Percentiles rank a stretch among this genome's conserved stretches.
phyloP scores from a whole-genome alignment of 2,329 filamentous ascomycete species.

The Sporothrix variecibatus region DNA sequence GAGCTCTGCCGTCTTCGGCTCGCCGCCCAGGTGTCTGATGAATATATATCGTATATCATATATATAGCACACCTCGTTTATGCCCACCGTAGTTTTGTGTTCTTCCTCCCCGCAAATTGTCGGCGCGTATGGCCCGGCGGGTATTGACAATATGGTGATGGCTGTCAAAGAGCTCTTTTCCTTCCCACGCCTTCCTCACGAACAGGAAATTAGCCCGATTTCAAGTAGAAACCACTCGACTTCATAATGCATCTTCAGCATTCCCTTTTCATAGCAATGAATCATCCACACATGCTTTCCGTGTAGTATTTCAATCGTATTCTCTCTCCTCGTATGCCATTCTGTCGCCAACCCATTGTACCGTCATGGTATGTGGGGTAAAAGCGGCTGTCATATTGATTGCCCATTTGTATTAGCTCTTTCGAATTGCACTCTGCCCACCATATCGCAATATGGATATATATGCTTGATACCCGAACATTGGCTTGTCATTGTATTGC shows the following conservation, averaged over 20 bases:
- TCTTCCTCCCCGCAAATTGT: slow-evolving; percentile 2
- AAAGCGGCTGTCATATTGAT: not conserved
- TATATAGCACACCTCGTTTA: not conserved
- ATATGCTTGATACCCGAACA: slow-evolving; percentile 7
- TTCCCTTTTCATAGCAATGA: too few relatives aligned
- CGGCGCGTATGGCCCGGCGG: slow-evolving; percentile 21
- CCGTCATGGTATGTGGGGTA: slow-evolving; percentile 5
- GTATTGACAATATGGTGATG: not conserved
- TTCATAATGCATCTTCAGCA: too few relatives aligned
- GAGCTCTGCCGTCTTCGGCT: slow-evolving; percentile 8
- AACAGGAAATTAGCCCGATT: too few relatives aligned
- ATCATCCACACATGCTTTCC: too few relatives aligned
- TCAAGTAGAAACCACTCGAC: too few relatives aligned
- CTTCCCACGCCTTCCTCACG: too few relatives aligned
- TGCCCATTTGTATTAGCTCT: not conserved
- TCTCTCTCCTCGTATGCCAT: not conserved
- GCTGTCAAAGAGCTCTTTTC: not conserved
- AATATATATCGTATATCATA: not conserved
- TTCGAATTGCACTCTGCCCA: not conserved
- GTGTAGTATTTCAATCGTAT: too few relatives aligned
- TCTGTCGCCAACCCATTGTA: not conserved
- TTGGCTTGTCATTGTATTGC: not conserved
- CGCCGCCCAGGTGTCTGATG: not conserved
- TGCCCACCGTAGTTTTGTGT: not conserved
- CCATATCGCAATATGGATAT: slow-evolving; percentile 21